Conservation (phyloP, 768 basidiomycete genomes). For the Psilocybe cubensis region DNA sequence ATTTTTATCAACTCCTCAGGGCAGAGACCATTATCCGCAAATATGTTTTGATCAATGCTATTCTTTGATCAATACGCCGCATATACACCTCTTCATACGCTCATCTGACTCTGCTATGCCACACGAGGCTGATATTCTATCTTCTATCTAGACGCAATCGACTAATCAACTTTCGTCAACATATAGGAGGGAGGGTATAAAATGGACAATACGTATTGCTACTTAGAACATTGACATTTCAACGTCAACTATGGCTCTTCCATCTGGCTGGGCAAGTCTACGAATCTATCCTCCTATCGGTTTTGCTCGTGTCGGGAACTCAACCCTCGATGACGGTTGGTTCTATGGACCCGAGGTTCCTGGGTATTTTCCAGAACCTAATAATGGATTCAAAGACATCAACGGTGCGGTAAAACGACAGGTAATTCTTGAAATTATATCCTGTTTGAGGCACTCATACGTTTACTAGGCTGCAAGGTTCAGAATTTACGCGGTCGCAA, state of each 20-base stretch:
- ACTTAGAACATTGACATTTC: background rate
- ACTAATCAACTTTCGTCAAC: too few relatives aligned
- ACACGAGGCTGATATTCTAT: too few relatives aligned
- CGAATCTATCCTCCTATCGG: slow-evolving; percentile 37
- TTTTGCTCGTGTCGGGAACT: slow-evolving; percentile 37
- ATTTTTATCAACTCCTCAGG: too few relatives aligned
- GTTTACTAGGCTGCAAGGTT: slow-evolving; percentile 32
- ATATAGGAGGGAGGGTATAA: background rate
- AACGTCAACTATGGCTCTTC: slow-evolving; percentile 5
- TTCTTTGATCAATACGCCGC: too few relatives aligned
- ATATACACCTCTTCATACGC: too few relatives aligned
- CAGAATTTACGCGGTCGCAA: slow-evolving; percentile 31
- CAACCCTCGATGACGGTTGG: slow-evolving; percentile 14
- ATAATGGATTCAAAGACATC: slow-evolving; percentile 15
- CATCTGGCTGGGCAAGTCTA: background rate
- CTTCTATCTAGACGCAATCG: too few relatives aligned
- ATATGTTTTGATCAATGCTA: too few relatives aligned
- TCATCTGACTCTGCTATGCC: too few relatives aligned
- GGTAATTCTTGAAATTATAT: slow-evolving; percentile 15
- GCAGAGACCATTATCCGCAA: too few relatives aligned
- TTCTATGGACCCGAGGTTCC: slow-evolving; percentile 33
- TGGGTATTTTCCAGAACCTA: slow-evolving; percentile 20
- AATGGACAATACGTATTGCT: too few relatives aligned
- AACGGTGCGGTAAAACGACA: slow-evolving; percentile 29
- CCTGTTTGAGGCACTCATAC: background rate